A percentile compares a stretch with the other conserved stretches of the same genome.
These are phyloP conservation scores for Friedmanniomyces simplex DNA, from an alignment of 495 filamentous ascomycete genomes.

Conservation along the genomic window DNA sequence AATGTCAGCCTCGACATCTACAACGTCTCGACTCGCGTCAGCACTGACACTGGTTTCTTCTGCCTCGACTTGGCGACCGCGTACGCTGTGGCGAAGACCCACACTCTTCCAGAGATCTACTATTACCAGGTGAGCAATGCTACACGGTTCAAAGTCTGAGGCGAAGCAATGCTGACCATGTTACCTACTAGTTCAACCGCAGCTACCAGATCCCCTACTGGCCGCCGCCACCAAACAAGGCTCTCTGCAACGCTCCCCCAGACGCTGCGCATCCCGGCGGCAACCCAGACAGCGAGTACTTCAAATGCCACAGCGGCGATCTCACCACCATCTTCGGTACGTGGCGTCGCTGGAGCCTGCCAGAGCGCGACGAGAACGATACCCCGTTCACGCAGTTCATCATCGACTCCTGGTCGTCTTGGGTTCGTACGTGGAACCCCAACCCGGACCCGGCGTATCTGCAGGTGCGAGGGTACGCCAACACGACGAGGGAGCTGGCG, in stretches of 20 bases:
- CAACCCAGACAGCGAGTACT: slow-evolving; percentile 17
- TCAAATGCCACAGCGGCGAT: slow-evolving; percentile 25
- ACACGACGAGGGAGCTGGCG: slow-evolving; percentile 14
- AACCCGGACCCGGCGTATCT: slow-evolving; percentile 17
- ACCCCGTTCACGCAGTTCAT: slow-evolving; percentile 21
- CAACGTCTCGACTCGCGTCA: slow-evolving; percentile 12
- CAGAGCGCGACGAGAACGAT: slow-evolving; percentile 19
- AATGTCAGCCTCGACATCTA: slow-evolving; percentile 6
- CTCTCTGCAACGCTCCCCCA: slow-evolving; percentile 2
- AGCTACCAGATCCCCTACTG: slow-evolving; percentile 15
- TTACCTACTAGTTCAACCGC: slow-evolving; percentile 16
- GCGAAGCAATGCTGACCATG: background rate
- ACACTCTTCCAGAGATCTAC: slow-evolving; percentile 10
- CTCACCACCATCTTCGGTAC: slow-evolving; percentile 21
- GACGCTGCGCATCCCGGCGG: slow-evolving; percentile 1
- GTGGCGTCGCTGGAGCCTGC: slow-evolving; percentile 11
- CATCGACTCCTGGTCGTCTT: slow-evolving; percentile 23
- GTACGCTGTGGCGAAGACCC: slow-evolving; percentile 10
- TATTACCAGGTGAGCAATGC: slow-evolving; percentile 6
- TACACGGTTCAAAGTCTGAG: background rate
- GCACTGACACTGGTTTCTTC: slow-evolving; percentile 12
- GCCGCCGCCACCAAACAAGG: slow-evolving; percentile 6
- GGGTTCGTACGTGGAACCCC: slow-evolving; percentile 16
- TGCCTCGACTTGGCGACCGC: slow-evolving; percentile 10
- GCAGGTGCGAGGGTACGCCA: slow-evolving; percentile 15